These are phyloP conservation scores for Penicillium waksmanii DNA, from an alignment of 495 filamentous ascomycete genomes.

Conservation along the genomic window DNA sequence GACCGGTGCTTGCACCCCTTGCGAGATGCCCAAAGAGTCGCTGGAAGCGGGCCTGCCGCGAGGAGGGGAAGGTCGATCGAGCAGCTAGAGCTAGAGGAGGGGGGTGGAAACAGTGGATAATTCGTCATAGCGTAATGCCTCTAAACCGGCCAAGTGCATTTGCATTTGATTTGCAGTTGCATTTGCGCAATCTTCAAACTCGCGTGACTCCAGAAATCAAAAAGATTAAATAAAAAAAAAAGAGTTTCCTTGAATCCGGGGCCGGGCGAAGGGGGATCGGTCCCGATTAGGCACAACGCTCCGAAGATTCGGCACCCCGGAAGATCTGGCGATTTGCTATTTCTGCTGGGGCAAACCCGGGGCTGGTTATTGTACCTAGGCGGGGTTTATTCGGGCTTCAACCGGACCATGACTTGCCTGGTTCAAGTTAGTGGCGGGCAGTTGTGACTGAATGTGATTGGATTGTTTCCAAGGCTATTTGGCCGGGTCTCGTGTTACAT, in stretches of 20 bases:
- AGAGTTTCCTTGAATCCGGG: slow-evolving; percentile 2
- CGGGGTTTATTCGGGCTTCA: too few species aligned
- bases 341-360: neutral
- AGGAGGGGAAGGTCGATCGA: slow-evolving; percentile 1
- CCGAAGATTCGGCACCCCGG: slow-evolving; percentile 6
- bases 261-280: slow-evolving; percentile 5
- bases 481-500: too few species aligned
- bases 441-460: too few species aligned
- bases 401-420: too few species aligned
- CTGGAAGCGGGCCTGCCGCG: neutral
- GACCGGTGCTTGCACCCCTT: neutral
- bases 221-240: neutral
- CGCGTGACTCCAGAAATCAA: slow-evolving; percentile 1
- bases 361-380: neutral
- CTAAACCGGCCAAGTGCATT: neutral
- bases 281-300: slow-evolving; percentile 2
- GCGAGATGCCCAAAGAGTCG: neutral
- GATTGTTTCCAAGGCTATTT: too few species aligned
- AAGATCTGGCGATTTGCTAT: neutral
- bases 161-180: neutral
- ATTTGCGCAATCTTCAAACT: neutral
- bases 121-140: slow-evolving; percentile 4
- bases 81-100: neutral
- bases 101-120: neutral
- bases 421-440: too few species aligned